phyloP scores from a whole-genome alignment of 768 basidiomycete genomes.

The Termitomyces sp. region DNA sequence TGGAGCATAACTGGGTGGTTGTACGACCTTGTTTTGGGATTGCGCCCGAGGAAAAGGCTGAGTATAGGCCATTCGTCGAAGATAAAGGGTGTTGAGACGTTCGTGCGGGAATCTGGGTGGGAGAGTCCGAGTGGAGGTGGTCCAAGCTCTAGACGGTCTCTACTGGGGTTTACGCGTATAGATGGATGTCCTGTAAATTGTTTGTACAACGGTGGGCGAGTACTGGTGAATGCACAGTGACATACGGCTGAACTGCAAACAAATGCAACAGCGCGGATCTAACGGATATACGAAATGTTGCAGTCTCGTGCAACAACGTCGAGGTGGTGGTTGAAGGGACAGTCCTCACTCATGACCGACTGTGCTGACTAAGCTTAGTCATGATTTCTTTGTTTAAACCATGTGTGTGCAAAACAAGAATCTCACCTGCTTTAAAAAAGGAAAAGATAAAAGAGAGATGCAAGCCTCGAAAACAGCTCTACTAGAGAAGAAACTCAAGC shows the following conservation, averaged over 20 bases:
- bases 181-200: conserved; percentile 12
- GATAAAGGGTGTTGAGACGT: conserved; percentile 18
- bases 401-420: not conserved
- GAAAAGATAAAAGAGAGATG: no score
- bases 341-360: not conserved
- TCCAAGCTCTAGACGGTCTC: conserved; percentile 2
- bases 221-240: conserved; percentile 11
- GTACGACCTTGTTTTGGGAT: conserved; percentile 45
- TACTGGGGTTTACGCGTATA: not conserved
- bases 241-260: conserved; percentile 12
- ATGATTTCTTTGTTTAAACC: not conserved
- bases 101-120: conserved; percentile 15
- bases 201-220: conserved; percentile 9
- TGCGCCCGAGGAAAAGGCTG: conserved; percentile 80
- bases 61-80: conserved; percentile 54
- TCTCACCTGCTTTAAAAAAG: no score
- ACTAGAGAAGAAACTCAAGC: no score
- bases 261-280: conserved; percentile 3
- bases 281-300: not conserved
- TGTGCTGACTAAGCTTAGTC: conserved; percentile 1
- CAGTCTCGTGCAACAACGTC: conserved; percentile 5
- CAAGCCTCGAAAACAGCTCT: no score
- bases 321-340: conserved; percentile 9
- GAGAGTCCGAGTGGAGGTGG: not conserved
- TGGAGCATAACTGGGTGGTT: conserved; percentile 63